These are phyloP conservation scores for Mrakia gelida DNA, from an alignment of 768 basidiomycete genomes.

Conservation along the genomic window DNA sequence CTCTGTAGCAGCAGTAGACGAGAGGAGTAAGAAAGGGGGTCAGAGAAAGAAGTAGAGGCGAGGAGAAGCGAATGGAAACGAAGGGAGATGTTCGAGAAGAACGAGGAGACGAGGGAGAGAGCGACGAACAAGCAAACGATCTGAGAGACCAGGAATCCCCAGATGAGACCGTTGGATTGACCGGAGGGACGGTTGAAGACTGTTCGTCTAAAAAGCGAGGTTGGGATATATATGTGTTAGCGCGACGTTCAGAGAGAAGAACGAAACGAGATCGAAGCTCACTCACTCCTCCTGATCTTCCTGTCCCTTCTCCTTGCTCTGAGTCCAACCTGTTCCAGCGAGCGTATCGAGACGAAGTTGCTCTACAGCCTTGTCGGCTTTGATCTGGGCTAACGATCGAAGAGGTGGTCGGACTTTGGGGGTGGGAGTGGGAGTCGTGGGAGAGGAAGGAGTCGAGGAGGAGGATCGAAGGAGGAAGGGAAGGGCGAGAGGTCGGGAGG, in stretches of 20 bases:
- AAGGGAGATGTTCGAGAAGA: neutral
- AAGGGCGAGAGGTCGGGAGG: neutral
- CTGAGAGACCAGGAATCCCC: neutral
- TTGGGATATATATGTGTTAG: neutral
- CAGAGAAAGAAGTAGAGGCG: neutral
- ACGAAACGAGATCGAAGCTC: neutral
- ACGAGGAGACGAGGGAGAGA: neutral
- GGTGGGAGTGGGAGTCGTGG: neutral
- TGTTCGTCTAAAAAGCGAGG: neutral
- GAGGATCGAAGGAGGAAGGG: neutral
- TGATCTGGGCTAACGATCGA: neutral
- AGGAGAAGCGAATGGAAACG: neutral
- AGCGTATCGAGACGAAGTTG: neutral
- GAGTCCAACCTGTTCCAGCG: neutral
- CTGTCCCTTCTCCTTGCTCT: neutral
- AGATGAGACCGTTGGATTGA: conserved; percentile 10
- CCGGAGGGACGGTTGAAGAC: neutral
- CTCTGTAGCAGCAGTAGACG: neutral
- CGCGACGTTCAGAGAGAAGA: neutral
- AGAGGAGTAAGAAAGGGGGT: neutral
- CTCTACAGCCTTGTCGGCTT: conserved; percentile 11
- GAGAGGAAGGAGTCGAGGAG: neutral
- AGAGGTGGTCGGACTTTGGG: conserved; percentile 12
- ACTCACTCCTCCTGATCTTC: conserved; percentile 12
- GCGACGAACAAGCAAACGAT: neutral